Conservation (phyloP, 257 asterid species). For the Lithospermum erythrorhizon region DNA sequence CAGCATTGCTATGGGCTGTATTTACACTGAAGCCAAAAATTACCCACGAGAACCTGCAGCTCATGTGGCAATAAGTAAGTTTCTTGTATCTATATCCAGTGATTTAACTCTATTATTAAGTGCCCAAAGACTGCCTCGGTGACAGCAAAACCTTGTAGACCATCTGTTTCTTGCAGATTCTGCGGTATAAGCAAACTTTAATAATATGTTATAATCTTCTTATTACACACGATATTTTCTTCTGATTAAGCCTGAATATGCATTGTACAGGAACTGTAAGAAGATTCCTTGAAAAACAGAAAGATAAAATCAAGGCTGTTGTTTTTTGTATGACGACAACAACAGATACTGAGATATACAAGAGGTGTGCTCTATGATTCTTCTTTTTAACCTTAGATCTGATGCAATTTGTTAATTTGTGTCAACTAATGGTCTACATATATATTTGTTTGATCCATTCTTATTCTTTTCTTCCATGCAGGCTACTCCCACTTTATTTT, state of each 20-base stretch:
- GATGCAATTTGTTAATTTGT: background rate
- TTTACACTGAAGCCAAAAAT: conserved; percentile 86
- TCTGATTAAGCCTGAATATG: conserved; percentile 13
- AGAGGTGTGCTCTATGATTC: conserved; percentile 38
- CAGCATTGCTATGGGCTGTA: conserved; percentile 94
- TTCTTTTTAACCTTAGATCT: background rate
- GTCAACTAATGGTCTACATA: background rate
- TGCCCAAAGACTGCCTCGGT: background rate
- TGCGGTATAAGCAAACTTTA: background rate
- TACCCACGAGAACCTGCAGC: conserved; percentile 99
- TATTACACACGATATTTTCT: background rate
- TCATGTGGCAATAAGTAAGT: conserved; percentile 93
- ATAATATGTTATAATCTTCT: background rate
- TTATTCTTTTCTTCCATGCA: conserved; percentile 9
- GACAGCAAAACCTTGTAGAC: background rate
- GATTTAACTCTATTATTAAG: background rate
- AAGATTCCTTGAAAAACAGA: conserved; percentile 89
- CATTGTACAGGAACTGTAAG: conserved; percentile 69
- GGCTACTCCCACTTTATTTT: conserved; percentile 96
- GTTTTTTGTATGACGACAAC: conserved; percentile 77
- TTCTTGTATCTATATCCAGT: background rate
- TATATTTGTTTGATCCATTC: background rate
- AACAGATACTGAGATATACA: conserved; percentile 91
- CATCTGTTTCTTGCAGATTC: background rate
- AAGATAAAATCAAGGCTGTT: conserved; percentile 62